Percentiles rank a stretch among this genome's conserved stretches.
Evolutionary conservation across 208 protist species (phyloP).

Genomic region (Phytomonas sp.): DNA sequence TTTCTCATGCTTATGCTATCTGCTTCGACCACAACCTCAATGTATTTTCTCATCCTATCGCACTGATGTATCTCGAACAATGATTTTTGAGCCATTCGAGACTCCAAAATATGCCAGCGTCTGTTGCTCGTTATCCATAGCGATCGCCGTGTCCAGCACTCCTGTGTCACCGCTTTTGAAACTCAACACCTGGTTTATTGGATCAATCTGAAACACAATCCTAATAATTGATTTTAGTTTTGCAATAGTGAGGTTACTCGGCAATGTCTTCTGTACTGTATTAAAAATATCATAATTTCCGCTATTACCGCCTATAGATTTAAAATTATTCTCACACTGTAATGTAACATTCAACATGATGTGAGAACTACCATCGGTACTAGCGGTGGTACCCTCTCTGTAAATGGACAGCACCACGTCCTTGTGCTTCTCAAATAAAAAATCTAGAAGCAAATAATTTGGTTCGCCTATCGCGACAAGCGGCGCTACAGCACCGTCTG

Average conservation of each 20-base stretch:
- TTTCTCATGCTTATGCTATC: slow-evolving; percentile 1
- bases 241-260: slow-evolving; percentile 65
- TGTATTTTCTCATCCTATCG: slow-evolving; percentile 15
- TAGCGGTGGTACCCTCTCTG: slow-evolving; percentile 61
- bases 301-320: neutral
- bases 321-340: slow-evolving; percentile 41
- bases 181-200: slow-evolving; percentile 44
- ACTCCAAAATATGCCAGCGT: slow-evolving; percentile 75
- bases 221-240: slow-evolving; percentile 75
- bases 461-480: neutral
- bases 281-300: slow-evolving; percentile 15
- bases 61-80: slow-evolving; percentile 64
- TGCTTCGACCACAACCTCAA: neutral
- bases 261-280: slow-evolving; percentile 36
- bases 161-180: slow-evolving; percentile 58
- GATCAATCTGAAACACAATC: slow-evolving; percentile 61
- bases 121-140: slow-evolving; percentile 63
- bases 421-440: slow-evolving; percentile 76
- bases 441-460: slow-evolving; percentile 44
- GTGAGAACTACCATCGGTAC: slow-evolving; percentile 37
- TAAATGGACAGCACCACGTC: slow-evolving; percentile 76
- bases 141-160: slow-evolving; percentile 37
- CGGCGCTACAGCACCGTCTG: too few relatives aligned
- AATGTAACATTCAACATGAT: slow-evolving; percentile 68
- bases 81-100: slow-evolving; percentile 46